Conservation (phyloP, 129 eudicot genomes). For the carrot (Daucus carota) region DH1_v3.0 NC_030387.2:5427001-5427500, state of each 20-base stretch:
- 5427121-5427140: no score
- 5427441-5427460: neutral
- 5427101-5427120: no score
- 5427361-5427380: neutral
- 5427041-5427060: no score
- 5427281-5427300: fast-evolving
- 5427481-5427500: neutral
- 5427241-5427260: neutral
- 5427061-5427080: no score
- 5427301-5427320: neutral
- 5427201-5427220: no score
- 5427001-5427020: no score
- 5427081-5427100: no score
- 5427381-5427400: neutral
- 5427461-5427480: neutral
- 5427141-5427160: no score
- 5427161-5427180: no score
- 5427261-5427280: neutral
- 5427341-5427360: neutral
- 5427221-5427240: neutral
- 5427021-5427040: no score
- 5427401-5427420: neutral
- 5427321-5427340: neutral
- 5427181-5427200: no score
- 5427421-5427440: neutral